Base-by-base conservation (phyloP, 768 basidiomycete genomes). In the Trametes gibbosa region DNA sequence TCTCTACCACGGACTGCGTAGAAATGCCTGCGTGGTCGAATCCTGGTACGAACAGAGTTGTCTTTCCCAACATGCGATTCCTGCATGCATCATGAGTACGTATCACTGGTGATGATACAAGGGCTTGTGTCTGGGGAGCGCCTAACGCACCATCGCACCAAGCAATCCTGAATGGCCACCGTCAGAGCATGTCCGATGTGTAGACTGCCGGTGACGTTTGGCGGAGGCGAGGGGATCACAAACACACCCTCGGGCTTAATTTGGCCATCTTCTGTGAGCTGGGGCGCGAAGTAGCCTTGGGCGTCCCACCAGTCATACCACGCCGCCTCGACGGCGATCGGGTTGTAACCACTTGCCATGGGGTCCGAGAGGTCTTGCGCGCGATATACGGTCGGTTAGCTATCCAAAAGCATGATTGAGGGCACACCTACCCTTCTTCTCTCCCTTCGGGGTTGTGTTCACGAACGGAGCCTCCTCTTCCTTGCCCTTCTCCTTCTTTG, bases 231-330 rank as follows among this genome's bases (percentile, higher is more conserved):
- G 0, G 95, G 90, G 25, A 99, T 84, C 59, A 95, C 86, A 70
- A 98, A 98, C 13, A 76, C 69, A 25, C 86, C 89, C 39, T 89
- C 84, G 1, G 81, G 77, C 50, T 85, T 84, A 50, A 78, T 73
- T 16, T 81, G 76, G 12, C 85, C 86, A 51, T 88, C 79, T 0
- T 79, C 68, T 0, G 78, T 79, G 16, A 82, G 74, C 58, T 83
- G 80, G 3, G 96, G 94, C 64, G 85, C 83, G 83, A 96, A 97
- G 79, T 88, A 96, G 4, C 93, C 95, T 67, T 94, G 81, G 3
- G 84, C 81, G 37, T 85, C 79, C 96, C 96, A 98, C 97, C 97
- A 98, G 66, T 96, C 93, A 66, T 98, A 98, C 93, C 97, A 98
- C 2, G 93, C 87, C 0, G 95, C 80, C 70, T 98, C 96, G 58